These are phyloP conservation scores for Peniophora sp. DNA, from an alignment of 1,284 basidiomycete genomes.

Conservation along the genomic window DNA sequence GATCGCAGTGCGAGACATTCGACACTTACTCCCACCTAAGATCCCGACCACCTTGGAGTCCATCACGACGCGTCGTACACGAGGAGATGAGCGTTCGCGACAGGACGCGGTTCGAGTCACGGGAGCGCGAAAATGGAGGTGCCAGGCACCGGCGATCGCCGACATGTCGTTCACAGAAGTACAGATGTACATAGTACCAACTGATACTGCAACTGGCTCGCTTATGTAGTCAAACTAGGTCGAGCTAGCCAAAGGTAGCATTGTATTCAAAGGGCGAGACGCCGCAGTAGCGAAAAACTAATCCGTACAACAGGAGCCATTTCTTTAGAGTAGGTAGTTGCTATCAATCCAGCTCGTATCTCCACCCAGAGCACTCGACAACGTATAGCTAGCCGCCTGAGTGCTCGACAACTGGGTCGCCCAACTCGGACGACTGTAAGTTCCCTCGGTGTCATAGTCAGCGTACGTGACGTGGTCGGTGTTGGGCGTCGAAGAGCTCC, in stretches of 20 bases:
- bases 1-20: conserved; percentile 2
- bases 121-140: too few relatives aligned
- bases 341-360: conserved; percentile 37
- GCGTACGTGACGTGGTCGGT: conserved; percentile 38
- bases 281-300: too few relatives aligned
- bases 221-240: too few relatives aligned
- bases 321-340: conserved; percentile 28
- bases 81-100: too few relatives aligned
- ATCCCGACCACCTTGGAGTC: conserved; percentile 51
- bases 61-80: conserved; percentile 25
- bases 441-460: conserved; percentile 36
- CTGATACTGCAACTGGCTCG: too few relatives aligned
- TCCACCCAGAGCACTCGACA: conserved; percentile 36
- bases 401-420: conserved; percentile 26
- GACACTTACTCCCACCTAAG: conserved; percentile 52
- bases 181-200: too few relatives aligned
- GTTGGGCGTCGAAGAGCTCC: conserved; percentile 28
- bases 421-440: conserved; percentile 28
- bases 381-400: conserved; percentile 29
- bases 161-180: too few relatives aligned
- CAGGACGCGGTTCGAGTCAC: too few relatives aligned
- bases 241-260: too few relatives aligned
- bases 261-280: too few relatives aligned
- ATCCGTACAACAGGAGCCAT: too few relatives aligned
- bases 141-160: too few relatives aligned